Evolutionary conservation across 2,329 filamentous ascomycete species (phyloP).

Genomic region (Penicillium sp.): DNA sequence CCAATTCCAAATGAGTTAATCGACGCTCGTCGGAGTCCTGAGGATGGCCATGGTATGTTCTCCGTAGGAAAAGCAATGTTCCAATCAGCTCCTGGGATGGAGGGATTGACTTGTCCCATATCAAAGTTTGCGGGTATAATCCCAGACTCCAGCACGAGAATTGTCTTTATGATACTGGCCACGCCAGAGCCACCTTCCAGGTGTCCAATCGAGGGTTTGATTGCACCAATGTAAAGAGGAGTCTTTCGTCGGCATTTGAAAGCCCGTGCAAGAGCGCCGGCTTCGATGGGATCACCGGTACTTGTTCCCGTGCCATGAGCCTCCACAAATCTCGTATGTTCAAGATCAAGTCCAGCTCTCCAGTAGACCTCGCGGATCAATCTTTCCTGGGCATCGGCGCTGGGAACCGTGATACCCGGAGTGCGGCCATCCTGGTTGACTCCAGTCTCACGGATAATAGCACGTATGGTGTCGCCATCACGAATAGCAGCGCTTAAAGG

Average conservation of each 20-base stretch:
- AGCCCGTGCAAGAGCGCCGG: conserved; percentile 26
- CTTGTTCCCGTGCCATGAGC: conserved; percentile 36
- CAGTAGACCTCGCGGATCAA: conserved; percentile 35
- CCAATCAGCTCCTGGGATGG: conserved; percentile 37
- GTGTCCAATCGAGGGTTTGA: conserved; percentile 30
- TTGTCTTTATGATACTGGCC: conserved; percentile 41
- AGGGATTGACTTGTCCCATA: conserved; percentile 40
- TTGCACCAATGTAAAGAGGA: conserved; percentile 26
- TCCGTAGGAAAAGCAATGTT: conserved; percentile 26
- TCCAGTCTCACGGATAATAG: conserved; percentile 31
- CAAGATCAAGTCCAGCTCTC: conserved; percentile 25
- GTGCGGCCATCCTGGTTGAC: conserved; percentile 37
- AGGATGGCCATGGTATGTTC: conserved; percentile 28
- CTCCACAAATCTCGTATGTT: conserved; percentile 27
- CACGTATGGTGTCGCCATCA: conserved; percentile 36
- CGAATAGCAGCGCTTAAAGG: conserved; percentile 28
- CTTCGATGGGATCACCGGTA: conserved; percentile 35
- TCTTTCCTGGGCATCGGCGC: conserved; percentile 31
- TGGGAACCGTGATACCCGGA: conserved; percentile 47
- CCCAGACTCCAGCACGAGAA: conserved; percentile 45
- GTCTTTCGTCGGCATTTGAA: conserved; percentile 23
- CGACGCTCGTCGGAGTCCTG: conserved; percentile 24
- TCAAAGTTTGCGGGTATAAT: conserved; percentile 45
- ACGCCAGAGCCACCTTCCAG: conserved; percentile 30
- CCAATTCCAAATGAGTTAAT: conserved; percentile 42